Evolutionary conservation across 2,329 filamentous ascomycete species (phyloP), one percentile per base, ranked within the genome.

Genomic region (Monilinia aucupariae): DNA sequence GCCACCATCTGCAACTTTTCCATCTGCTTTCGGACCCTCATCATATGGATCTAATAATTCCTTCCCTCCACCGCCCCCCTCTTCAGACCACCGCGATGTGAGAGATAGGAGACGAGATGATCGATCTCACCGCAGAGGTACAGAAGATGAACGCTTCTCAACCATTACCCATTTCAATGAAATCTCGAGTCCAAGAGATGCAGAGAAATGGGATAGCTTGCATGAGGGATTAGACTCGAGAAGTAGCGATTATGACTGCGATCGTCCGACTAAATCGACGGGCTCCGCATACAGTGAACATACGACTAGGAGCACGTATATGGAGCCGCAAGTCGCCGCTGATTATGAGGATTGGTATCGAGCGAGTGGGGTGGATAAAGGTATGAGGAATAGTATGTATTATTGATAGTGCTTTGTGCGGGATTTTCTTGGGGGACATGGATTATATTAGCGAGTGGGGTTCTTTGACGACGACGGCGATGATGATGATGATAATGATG

Each of bases 131-230:
- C 50, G 66, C 3, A 62, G 66, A 55, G 64, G 62, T 12, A 55
- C 64, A 6, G 70, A 71, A 10, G 70, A 71, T 4, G 69, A 71
- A 12, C 61, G 45, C n/a, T 51, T 59, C 53, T 39, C 61, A 4
- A 63, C 65, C 50, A 63, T 67, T 22, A 50, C 66, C 17, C 30
- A 56, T 25, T 15, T 47, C 12, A 67, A 63, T 34, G 70, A 73
- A 9, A 69, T 72, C 48, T 71, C 66, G 27, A 69, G 68, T 65
- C 71, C 71, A 3, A 64, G 70, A 48, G 71, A 73, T 62, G 71
- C 71, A 20, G 71, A 73, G 61, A 67, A 66, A 53, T 72, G 68
- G 68, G 71, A 73, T 64, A 64, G 71, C 9, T 65, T 70, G 13
- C 66, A 69, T 37, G 70, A 63, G 15, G 37, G 59, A 41, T 20